Conservation (phyloP, 331 rosid species). For the Erythrophleum ivorense region DNA sequence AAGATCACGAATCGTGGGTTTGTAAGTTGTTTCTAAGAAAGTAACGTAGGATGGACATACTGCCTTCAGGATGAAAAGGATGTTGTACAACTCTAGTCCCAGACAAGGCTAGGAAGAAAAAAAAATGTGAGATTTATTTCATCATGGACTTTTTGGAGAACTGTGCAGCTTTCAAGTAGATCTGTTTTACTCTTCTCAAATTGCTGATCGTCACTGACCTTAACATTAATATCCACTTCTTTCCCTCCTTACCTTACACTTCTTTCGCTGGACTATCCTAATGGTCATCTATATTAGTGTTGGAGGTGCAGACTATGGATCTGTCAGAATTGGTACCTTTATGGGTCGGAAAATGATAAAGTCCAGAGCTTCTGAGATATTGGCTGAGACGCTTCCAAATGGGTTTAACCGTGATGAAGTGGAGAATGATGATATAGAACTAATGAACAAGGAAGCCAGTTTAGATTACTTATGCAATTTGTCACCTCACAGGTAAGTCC, state of each 20-base stretch:
- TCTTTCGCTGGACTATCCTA: constrained; percentile 14
- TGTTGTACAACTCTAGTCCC: not conserved
- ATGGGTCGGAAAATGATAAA: constrained; percentile 92
- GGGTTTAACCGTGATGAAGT: constrained; percentile 65
- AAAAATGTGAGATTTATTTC: not conserved
- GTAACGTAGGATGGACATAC: not conserved
- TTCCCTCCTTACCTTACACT: not conserved
- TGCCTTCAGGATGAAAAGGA: not conserved
- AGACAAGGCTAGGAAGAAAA: not conserved
- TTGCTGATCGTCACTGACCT: constrained; percentile 14
- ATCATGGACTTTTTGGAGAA: not conserved
- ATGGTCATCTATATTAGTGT: constrained; percentile 57
- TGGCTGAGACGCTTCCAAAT: constrained; percentile 53
- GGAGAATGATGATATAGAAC: constrained; percentile 67
- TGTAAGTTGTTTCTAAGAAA: not conserved
- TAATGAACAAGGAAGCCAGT: constrained; percentile 73
- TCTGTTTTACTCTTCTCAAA: not conserved
- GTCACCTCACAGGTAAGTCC: constrained; percentile 81
- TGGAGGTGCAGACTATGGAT: constrained; percentile 98
- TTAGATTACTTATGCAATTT: constrained; percentile 83
- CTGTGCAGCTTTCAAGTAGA: not conserved
- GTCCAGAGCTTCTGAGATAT: constrained; percentile 65
- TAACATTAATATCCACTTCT: constrained; percentile 9
- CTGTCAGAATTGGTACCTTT: constrained; percentile 88
- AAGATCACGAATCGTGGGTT: not conserved